Base-by-base conservation (phyloP, 192 early-diverging fungal genomes). In the Coemansia sp. region DNA sequence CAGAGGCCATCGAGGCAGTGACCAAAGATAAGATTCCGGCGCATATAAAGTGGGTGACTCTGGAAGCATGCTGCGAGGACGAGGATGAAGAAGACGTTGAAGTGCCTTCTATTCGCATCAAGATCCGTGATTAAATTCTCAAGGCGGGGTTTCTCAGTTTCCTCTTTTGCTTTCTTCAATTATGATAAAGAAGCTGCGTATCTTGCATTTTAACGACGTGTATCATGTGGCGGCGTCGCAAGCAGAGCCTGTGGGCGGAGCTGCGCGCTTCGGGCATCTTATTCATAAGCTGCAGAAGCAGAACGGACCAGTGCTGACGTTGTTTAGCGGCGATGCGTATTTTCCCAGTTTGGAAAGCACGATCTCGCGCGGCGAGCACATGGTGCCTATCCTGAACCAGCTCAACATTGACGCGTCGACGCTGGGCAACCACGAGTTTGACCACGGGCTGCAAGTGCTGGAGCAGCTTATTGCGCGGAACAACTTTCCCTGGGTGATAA, bases 1-100 rank as follows among this genome's bases (percentile, higher is more conserved):
- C n/a, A n/a, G 81, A 90, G 60, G 40, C 94, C 32, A 76, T 96
- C 6, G 85, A 87, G 69, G 81, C 74, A 3, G 85, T 93, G 26
- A 88, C 90, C 39, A 89, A 87, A 81, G 96, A 97, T 74, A 87
- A 90, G 17, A 84, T 94, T 50, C 89, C 90, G 10, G 31, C 82
- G 10, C 90, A 97, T 63, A 87, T 93, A 57, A 92, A 84, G 69
- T 80, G 86, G n/a, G 56, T 93, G 6, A 87, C 92, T 11, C 82
- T 98, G 30, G 90, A 92, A 56, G 81, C 94, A 30, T 90, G 92
- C 74, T 91, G 88, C 57, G 92, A 93, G 60, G 93, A 96, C 57
- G 69, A 62, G 16, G 83, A 91, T 16, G 93, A 83, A 12, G 94
- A 99, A 64, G 94, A 97, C 67, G 90, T 96, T 11, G 90, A 89